phyloP scores from a whole-genome alignment of 345 rosid genomes.

The Ceriops tagal region DNA sequence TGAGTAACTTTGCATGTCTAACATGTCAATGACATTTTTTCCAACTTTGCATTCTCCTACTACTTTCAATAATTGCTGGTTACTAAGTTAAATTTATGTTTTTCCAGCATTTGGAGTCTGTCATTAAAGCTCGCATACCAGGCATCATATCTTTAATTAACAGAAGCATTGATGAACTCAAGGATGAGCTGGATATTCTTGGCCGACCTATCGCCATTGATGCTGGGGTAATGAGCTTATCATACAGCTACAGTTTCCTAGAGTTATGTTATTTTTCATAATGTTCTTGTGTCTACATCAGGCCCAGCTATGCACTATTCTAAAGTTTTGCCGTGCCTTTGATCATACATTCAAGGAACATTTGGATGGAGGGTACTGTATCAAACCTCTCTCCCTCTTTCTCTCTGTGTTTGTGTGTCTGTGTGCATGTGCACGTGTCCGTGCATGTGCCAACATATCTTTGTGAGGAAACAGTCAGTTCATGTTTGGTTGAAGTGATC shows the following conservation, averaged over 20 bases:
- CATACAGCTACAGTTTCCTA: background rate
- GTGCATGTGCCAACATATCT: background rate
- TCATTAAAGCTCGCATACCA: slow-evolving; percentile 31
- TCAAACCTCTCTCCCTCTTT: background rate
- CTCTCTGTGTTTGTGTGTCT: too few relatives aligned
- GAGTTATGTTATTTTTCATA: background rate
- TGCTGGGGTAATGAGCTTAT: slow-evolving; percentile 27
- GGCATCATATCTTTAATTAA: slow-evolving; percentile 27
- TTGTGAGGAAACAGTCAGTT: background rate
- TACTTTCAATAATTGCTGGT: background rate
- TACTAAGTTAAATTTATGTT: background rate
- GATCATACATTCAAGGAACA: slow-evolving; percentile 92
- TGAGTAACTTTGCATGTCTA: background rate
- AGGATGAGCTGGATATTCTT: slow-evolving; percentile 27
- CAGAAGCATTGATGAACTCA: slow-evolving; percentile 32
- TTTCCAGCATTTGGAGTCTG: slow-evolving; percentile 30
- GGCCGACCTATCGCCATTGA: slow-evolving; percentile 33
- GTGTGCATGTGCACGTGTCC: too few relatives aligned
- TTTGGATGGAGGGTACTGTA: slow-evolving; percentile 79
- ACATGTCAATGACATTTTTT: background rate
- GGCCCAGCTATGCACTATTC: slow-evolving; percentile 78
- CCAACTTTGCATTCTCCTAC: background rate
- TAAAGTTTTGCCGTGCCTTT: slow-evolving; percentile 84
- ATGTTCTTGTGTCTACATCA: slow-evolving; percentile 23
- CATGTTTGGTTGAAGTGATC: background rate